Base-by-base conservation (phyloP, 495 filamentous ascomycete species). In the Oidiodendron maius region DNA sequence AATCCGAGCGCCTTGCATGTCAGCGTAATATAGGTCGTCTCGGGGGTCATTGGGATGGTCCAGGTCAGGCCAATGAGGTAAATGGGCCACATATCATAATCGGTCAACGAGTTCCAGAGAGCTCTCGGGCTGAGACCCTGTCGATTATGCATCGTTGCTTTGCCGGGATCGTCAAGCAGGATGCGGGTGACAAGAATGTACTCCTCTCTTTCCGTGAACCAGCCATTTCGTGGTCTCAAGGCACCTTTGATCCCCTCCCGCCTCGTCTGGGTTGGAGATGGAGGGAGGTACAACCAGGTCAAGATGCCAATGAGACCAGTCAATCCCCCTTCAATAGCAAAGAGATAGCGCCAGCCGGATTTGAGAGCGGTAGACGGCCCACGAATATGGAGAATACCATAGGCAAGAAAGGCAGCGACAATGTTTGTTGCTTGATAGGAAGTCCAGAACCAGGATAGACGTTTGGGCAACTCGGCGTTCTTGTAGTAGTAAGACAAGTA, bases 401-500 rank as follows among this genome's bases (percentile, higher is more conserved):
- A 86, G 1, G 85, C 87, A 4, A 91, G 62, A 39, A 91, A 80
- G 0, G 83, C 76, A 10, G 80, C 73, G 20, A 87, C 47, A 36
- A 91, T 86, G 24, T 77, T 66, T 0, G 87, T 84, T 1, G 69
- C 56, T 35, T 75, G 66, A 61, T 84, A 84, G 13, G 80, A 72
- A 0, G 76, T 75, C 87, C 87, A 91, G 63, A 87, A 87, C 49
- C 68, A 83, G 48, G 72, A 72, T 28, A 86, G 69, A 0, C 83
- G 78, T 23, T 79, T 70, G 0, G 84, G 80, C 9, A 91, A 68
- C 55, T 86, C 84, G 34, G 76, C 74, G 40, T 78, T 78, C 48
- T 75, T 87, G 62, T 83, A 87, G 67, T 84, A 91, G 65, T 89
- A 90, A 0, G 81, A 84, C 2, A 90, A 72, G 59, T 87, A 90